Conservation (phyloP, 2,329 filamentous ascomycete species). For the Aspergillus versicolor region DNA sequence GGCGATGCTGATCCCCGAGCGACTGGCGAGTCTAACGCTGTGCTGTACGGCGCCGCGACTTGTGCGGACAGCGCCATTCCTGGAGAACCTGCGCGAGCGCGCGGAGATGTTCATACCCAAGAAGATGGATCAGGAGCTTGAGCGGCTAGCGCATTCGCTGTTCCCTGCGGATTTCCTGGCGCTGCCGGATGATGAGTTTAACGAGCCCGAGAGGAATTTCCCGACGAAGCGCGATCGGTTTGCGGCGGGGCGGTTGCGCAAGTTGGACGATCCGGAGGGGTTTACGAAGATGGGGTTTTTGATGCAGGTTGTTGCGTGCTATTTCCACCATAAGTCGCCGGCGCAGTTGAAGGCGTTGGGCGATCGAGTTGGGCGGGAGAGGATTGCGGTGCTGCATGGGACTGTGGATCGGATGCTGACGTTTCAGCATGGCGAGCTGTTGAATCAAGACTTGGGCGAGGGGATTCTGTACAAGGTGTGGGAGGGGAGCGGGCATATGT, state of each 20-base stretch:
- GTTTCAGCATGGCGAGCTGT: conserved; percentile 65
- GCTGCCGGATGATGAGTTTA: conserved; percentile 57
- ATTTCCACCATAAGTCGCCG: conserved; percentile 73
- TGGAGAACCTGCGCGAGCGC: conserved; percentile 63
- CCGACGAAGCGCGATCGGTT: conserved; percentile 78
- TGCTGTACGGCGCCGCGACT: conserved; percentile 62
- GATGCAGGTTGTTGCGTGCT: conserved; percentile 74
- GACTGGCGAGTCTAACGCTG: conserved; percentile 58
- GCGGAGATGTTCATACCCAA: conserved; percentile 66
- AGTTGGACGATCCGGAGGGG: conserved; percentile 59
- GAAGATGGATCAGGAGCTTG: conserved; percentile 64
- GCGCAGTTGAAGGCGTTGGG: conserved; percentile 66
- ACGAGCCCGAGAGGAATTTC: conserved; percentile 52
- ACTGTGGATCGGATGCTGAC: conserved; percentile 75
- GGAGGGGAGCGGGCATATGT: conserved; percentile 73
- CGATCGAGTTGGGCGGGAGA: conserved; percentile 66
- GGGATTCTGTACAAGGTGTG: conserved; percentile 54
- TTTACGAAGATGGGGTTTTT: conserved; percentile 70
- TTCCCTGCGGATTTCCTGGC: conserved; percentile 66
- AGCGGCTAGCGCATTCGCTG: conserved; percentile 63
- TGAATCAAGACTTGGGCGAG: conserved; percentile 67
- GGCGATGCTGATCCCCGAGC: conserved; percentile 37
- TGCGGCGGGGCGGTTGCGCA: conserved; percentile 73
- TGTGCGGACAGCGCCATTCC: conserved; percentile 57
- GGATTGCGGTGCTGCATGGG: conserved; percentile 78